Evolutionary conservation across 2,329 filamentous ascomycete species (phyloP).

Genomic region (Polychaeton citri): DNA sequence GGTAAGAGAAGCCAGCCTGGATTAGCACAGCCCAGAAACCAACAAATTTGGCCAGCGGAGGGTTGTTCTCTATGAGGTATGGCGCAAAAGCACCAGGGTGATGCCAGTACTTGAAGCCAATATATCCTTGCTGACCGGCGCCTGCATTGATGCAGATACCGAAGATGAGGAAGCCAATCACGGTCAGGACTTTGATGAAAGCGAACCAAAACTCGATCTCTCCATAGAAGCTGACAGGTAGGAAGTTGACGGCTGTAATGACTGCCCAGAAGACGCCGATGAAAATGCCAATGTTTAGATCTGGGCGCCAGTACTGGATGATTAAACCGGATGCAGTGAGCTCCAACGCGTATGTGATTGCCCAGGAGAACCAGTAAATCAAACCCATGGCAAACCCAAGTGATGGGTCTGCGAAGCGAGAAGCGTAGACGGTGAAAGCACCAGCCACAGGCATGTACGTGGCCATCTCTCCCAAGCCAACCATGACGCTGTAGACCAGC

Average conservation of each 20-base stretch:
- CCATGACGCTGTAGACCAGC: conserved; percentile 29
- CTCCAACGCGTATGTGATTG: conserved; percentile 33
- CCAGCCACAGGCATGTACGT: conserved; percentile 38
- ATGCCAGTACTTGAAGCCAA: conserved; percentile 34
- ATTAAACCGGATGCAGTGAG: conserved; percentile 34
- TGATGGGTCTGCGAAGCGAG: conserved; percentile 44
- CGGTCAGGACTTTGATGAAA: conserved; percentile 37
- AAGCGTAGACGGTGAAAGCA: conserved; percentile 43
- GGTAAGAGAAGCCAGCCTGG: conserved; percentile 21
- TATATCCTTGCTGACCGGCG: conserved; percentile 30
- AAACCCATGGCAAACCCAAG: conserved; percentile 37
- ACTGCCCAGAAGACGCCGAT: conserved; percentile 24
- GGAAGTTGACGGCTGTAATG: conserved; percentile 29
- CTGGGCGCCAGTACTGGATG: conserved; percentile 36
- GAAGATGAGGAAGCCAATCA: conserved; percentile 38
- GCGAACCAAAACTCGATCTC: conserved; percentile 42
- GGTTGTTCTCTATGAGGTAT: conserved; percentile 13
- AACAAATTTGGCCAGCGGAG: conserved; percentile 36
- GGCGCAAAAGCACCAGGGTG: conserved; percentile 14
- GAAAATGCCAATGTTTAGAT: conserved; percentile 36
- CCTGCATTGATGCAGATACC: conserved; percentile 36
- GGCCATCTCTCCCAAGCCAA: conserved; percentile 42
- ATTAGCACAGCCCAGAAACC: conserved; percentile 24
- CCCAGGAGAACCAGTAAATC: conserved; percentile 37
- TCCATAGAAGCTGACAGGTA: conserved; percentile 34